Evolutionary conservation across 2,329 filamentous ascomycete species (phyloP).

Genomic region (Sclerotinia sclerotiorum): DNA sequence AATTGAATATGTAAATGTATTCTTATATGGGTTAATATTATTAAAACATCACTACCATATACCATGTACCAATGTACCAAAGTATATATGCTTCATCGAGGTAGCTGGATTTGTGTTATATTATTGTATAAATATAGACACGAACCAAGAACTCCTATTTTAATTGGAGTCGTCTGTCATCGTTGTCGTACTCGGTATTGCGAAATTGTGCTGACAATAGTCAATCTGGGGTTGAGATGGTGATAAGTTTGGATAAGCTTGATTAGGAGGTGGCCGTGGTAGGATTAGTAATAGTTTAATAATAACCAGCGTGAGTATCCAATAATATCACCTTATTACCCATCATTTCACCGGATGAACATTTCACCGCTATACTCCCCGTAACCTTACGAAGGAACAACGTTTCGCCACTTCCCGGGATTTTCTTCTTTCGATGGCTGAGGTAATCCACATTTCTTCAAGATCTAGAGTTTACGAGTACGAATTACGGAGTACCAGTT

Average conservation of each 20-base stretch:
- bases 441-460: constrained; percentile 7
- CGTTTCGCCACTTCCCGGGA: not conserved
- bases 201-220: too few relatives aligned
- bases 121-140: not conserved
- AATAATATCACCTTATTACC: too few relatives aligned
- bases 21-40: not conserved
- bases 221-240: not conserved
- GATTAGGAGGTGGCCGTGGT: too few relatives aligned
- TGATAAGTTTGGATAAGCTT: not conserved
- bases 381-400: not conserved
- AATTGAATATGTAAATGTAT: not conserved
- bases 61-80: not conserved
- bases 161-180: not conserved
- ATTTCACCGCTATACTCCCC: too few relatives aligned
- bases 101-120: not conserved
- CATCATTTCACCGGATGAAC: too few relatives aligned
- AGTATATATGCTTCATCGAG: not conserved
- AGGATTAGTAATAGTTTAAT: too few relatives aligned
- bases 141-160: not conserved
- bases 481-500: not conserved
- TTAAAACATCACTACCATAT: not conserved
- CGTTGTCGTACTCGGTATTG: constrained; percentile 7
- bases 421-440: not conserved
- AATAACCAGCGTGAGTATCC: too few relatives aligned
- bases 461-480: constrained; percentile 2